phyloP scores from a whole-genome alignment of 768 basidiomycete genomes.

The Lactarius trivialis region DNA sequence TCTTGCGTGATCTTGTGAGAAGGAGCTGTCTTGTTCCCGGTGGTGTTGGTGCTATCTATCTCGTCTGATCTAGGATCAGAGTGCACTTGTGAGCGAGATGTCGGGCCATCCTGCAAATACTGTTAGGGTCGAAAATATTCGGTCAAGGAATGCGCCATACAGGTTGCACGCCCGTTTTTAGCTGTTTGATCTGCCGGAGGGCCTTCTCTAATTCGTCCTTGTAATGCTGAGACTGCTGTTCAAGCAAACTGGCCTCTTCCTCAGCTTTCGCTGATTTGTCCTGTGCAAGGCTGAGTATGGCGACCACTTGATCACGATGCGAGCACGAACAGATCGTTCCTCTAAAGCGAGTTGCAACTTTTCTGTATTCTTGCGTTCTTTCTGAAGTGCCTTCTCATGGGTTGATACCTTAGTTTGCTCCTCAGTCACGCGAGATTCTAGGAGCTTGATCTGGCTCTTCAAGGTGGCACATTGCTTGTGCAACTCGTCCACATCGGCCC shows the following conservation, averaged over 20 bases:
- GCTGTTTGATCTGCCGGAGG: conserved; percentile 22
- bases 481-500: conserved; percentile 47
- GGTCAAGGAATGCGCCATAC: not conserved
- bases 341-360: conserved; percentile 16
- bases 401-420: conserved; percentile 25
- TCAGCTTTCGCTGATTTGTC: conserved; percentile 26
- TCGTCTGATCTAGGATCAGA: not conserved
- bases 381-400: conserved; percentile 22
- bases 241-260: conserved; percentile 18
- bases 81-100: conserved; percentile 1
- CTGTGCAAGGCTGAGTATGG: not conserved
- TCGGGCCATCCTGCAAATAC: not conserved
- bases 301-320: not conserved
- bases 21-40: not conserved
- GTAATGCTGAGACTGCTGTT: conserved; percentile 15
- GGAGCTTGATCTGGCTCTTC: conserved; percentile 46
- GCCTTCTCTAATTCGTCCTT: conserved; percentile 21
- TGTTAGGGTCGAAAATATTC: not conserved
- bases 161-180: conserved; percentile 1
- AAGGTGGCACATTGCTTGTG: conserved; percentile 51
- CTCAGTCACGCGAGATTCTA: conserved; percentile 34
- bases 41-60: not conserved
- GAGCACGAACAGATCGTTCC: conserved; percentile 4
- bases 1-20: not conserved
- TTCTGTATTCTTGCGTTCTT: conserved; percentile 21